Evolutionary conservation across 2,329 filamentous ascomycete genomes (phyloP), one percentile per base, ranked within the genome.

Genomic region (Parastagonospora nodorum): DNA sequence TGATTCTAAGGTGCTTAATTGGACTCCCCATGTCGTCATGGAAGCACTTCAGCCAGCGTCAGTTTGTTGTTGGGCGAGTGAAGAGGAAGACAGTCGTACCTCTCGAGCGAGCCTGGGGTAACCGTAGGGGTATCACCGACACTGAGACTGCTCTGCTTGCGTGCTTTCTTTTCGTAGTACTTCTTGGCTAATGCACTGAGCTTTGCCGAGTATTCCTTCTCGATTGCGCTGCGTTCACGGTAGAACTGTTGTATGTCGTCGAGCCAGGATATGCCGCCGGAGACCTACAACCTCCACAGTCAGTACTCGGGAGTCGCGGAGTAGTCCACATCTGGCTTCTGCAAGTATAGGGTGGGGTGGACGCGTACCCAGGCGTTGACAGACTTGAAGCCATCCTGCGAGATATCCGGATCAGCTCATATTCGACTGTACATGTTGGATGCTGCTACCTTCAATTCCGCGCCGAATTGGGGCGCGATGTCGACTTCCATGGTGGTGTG

Each of bases 241-340:
- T 97, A 99, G 80, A 97, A 99, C 69, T 90, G 87, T 74, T 99
- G 91, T 57, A 99, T 90, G 67, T 99, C 94, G 67, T 97, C 93
- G 52, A 99, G 86, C 93, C 93, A 99, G 60, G 84, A 81, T 73
- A 99, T 96, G 58, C 93, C 92, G 73, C 90, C 87, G 57, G 86
- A 82, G 50, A 95, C 90, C 82, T 85, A 45, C 14, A 40, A 51
- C 37, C 42, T 43, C 44, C 44, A 42, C 27, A 30, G 47, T 74
- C 50, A 75, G 70, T 54, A 51, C 53, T 24, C 9, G 31, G 43
- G 48, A 49, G 35, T 32, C 11, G 27, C 37, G n/a, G 44, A 48
- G 51, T 27, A 44, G 33, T 50, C 38, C 28, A 42, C 30, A 19
- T 19, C 30, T 6, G 9, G 31, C 7, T 27, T 11, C 31, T 12